Percentiles rank a stretch among this genome's conserved stretches.
Evolutionary conservation across 2,329 filamentous ascomycete genomes (phyloP).

Genomic region (Fusarium piperis): DNA sequence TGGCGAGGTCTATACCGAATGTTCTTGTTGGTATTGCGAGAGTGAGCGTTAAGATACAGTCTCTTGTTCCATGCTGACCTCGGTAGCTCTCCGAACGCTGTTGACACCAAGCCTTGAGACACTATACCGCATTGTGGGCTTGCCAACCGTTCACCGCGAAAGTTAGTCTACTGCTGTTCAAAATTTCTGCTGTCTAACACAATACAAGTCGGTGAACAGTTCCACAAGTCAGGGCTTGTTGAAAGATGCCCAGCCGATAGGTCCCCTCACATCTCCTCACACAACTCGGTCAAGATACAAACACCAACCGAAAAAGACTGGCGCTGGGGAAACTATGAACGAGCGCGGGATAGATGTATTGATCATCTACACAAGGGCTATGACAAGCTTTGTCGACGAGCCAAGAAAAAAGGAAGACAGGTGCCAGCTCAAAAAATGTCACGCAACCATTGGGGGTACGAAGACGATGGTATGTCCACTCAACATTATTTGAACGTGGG

Average conservation of each 20-base stretch:
- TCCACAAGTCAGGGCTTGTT: background rate
- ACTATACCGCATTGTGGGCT: background rate
- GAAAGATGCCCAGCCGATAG: background rate
- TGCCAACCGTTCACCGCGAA: background rate
- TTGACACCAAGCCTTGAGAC: background rate
- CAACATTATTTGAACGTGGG: background rate
- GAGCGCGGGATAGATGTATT: background rate
- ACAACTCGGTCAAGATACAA: background rate
- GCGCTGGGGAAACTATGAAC: background rate
- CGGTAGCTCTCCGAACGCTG: background rate
- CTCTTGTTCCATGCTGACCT: background rate
- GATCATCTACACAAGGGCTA: background rate
- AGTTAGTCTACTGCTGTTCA: background rate
- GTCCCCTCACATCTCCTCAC: background rate
- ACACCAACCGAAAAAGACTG: background rate
- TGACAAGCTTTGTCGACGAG: background rate
- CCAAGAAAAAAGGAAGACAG: background rate
- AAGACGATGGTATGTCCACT: background rate
- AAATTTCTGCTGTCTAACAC: background rate
- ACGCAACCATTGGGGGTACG: background rate
- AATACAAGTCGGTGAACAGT: background rate
- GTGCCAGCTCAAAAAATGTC: background rate
- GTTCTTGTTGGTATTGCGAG: background rate
- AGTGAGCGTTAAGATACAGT: background rate
- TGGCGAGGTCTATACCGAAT: background rate